These are phyloP conservation scores for Fusarium dimerum DNA, from an alignment of 2,329 filamentous ascomycete species.

Conservation along the genomic window DNA sequence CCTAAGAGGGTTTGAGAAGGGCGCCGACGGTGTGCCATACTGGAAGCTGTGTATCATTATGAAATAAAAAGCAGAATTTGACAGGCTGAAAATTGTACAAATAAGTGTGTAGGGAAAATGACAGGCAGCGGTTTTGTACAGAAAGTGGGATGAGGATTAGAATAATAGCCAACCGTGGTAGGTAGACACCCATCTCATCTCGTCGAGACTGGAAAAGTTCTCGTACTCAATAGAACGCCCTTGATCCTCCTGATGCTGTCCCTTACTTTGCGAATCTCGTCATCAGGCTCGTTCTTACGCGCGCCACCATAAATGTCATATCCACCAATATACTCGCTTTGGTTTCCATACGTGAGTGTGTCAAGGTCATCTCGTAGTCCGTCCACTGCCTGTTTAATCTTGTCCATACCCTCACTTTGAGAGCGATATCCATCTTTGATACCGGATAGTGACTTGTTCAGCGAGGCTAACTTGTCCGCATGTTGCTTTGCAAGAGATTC, in stretches of 20 bases:
- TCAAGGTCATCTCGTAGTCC: slow-evolving; percentile 68
- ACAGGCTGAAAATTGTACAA: no score
- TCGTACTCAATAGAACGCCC: slow-evolving; percentile 72
- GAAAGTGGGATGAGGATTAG: no score
- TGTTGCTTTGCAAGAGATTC: slow-evolving; percentile 41
- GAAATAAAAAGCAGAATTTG: no score
- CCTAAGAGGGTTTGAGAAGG: slow-evolving; percentile 16
- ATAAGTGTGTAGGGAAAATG: no score
- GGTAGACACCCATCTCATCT: slow-evolving; percentile 17
- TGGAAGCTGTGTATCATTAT: background rate
- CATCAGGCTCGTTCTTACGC: slow-evolving; percentile 57
- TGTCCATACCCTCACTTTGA: slow-evolving; percentile 51
- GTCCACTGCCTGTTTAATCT: slow-evolving; percentile 54
- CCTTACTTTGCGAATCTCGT: slow-evolving; percentile 73
- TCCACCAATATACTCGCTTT: slow-evolving; percentile 38
- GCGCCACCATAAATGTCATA: slow-evolving; percentile 46
- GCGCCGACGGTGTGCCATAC: background rate
- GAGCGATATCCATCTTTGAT: slow-evolving; percentile 45
- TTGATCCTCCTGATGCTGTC: slow-evolving; percentile 78
- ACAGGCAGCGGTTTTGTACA: no score
- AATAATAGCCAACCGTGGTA: background rate
- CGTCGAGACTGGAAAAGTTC: slow-evolving; percentile 64
- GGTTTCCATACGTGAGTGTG: slow-evolving; percentile 50
- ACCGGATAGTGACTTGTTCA: slow-evolving; percentile 45
- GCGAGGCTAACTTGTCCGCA: slow-evolving; percentile 41